Base-by-base conservation (phyloP, 345 rosid species). In the Mangifera indica region DNA sequence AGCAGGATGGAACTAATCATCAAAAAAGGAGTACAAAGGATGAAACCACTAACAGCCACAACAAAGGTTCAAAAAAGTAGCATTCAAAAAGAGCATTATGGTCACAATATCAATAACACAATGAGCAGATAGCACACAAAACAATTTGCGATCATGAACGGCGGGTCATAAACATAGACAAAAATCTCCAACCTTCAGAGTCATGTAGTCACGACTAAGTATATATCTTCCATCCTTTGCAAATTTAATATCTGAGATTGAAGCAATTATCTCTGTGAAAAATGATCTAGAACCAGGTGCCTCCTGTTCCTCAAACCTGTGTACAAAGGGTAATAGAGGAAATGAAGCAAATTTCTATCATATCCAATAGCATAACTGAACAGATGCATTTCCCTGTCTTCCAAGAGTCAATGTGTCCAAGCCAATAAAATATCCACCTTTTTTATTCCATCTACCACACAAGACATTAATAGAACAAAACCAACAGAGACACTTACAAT, bases 251-350 rank as follows among this genome's bases (percentile, higher is more conserved):
- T 96, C 99, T 53, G 99, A 96, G 72, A 96, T 91, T 25, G 98
- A 96, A 55, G 99, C 99, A 80, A 93, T 96, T 81, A 96, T 93
- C 87, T 96, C 99, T 34, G 99, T 96, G 86, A 96, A 96, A 82
- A 96, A 96, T 66, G 99, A 96, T 78, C 96, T 87, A 22, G 97
- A 79, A 71, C 97, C 95, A 22, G 97, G 92, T 56, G 89, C 90
- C 77, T 91, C 99, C 54, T 82, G 92, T 79, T 93, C 99, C 87
- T 93, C 99, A 84, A 89, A 96, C 84, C 99, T 96, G 89, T 46
- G 32, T 17, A 37, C 8, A 61, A 46, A 51, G 12, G 5, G 32
- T 15, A 37, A 32, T 20, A 46, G 21, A 51, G 25, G 34, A 8
- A 49, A 29, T 11, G 15, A 37, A 21, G 65, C 26, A 51, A 51